Conservation (phyloP, 2,329 filamentous ascomycete species). For the Fusarium sulawesiense region DNA sequence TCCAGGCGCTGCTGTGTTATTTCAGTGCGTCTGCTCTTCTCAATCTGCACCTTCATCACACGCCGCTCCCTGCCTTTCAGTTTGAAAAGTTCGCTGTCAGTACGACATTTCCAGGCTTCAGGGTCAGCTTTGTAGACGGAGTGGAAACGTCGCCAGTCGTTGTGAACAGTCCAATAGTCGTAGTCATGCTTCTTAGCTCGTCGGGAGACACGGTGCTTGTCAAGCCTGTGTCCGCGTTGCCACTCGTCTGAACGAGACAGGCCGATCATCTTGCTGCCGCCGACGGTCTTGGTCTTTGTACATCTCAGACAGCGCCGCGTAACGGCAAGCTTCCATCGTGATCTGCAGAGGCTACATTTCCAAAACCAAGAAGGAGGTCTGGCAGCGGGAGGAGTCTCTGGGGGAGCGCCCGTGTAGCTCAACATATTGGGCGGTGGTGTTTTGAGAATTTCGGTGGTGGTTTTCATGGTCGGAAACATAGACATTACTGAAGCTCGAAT, state of each 20-base stretch:
- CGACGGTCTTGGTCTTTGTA: background rate
- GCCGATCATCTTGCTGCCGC: background rate
- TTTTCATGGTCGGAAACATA: too few species aligned
- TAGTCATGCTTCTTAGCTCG: constrained; percentile 46
- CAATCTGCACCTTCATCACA: background rate
- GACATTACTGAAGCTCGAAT: background rate
- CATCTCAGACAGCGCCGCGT: constrained; percentile 29
- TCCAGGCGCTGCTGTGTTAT: background rate
- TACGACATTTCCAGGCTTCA: constrained; percentile 8
- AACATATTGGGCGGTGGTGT: background rate
- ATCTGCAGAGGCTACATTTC: constrained; percentile 50
- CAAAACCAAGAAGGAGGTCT: constrained; percentile 47
- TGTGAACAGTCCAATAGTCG: constrained; percentile 45
- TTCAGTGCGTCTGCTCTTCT: background rate
- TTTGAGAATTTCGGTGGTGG: background rate
- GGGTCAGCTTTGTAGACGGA: background rate
- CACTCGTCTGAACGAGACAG: background rate
- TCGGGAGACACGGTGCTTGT: too few species aligned
- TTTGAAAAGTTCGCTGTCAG: background rate
- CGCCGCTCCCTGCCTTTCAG: background rate
- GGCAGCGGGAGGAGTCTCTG: background rate
- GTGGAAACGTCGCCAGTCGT: constrained; percentile 47
- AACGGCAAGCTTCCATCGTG: constrained; percentile 38
- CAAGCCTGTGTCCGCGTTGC: background rate
- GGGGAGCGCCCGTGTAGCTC: constrained; percentile 1